These are phyloP conservation scores for Macadamia integrifolia DNA, from an alignment of 164 flowering plant genomes.

Conservation along the genomic window DNA sequence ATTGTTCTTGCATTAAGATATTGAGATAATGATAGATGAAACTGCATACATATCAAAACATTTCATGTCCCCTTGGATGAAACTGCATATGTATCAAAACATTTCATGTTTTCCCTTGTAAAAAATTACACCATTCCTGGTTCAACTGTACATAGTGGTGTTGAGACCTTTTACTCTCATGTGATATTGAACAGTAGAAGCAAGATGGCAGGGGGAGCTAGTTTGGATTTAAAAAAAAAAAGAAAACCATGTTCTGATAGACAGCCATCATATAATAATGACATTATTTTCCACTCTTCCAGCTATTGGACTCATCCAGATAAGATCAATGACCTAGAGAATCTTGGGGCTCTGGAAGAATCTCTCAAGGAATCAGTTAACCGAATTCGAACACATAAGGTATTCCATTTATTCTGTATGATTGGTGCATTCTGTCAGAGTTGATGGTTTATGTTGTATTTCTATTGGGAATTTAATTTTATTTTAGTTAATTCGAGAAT, in stretches of 20 bases:
- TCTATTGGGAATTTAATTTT: background rate
- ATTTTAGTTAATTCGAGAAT: background rate
- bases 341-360: conserved; percentile 50
- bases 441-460: background rate
- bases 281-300: conserved; percentile 7
- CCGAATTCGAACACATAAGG: conserved; percentile 38
- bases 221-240: background rate
- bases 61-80: background rate
- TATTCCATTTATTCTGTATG: conserved; percentile 10
- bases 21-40: background rate
- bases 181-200: no score
- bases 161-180: no score
- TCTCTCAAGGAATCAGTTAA: conserved; percentile 42
- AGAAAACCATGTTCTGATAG: background rate
- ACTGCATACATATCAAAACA: background rate
- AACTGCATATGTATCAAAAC: background rate
- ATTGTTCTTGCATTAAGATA: no score
- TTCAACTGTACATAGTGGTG: background rate
- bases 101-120: background rate
- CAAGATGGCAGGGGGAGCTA: background rate
- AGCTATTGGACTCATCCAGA: conserved; percentile 58
- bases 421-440: background rate
- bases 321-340: conserved; percentile 41
- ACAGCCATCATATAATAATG: conserved; percentile 1
- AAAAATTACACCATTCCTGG: background rate